Base-by-base conservation (phyloP, 2,329 filamentous ascomycete genomes). In the Alternaria viburni region DNA sequence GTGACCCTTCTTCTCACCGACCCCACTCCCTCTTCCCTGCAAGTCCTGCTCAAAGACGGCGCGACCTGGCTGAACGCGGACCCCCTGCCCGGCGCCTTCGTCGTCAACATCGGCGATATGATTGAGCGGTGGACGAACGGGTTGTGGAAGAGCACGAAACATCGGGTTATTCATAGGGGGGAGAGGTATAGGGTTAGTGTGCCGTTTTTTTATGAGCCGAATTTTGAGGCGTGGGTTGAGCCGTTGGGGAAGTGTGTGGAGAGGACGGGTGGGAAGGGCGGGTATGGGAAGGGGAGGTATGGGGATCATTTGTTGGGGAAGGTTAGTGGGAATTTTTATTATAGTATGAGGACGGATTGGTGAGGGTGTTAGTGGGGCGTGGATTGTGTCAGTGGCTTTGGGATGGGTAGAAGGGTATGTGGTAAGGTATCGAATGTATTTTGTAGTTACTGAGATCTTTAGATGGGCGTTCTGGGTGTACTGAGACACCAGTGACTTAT, bases 101-200 rank as follows among this genome's bases (percentile, higher is more conserved):
- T 85, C 3, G 81, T 85, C 6, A 85, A 85, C 64, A 81, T 85
- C 49, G 83, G 83, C 1, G 83, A 85, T 65, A 81, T 85, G 80
- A 79, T 85, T 64, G 79, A 83, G 73, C 71, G 80, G 46, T 83
- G 81, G 81, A 83, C 82, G 15, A 80, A 81, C 54, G 82, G 81
- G 30, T 25, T 77, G 47, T 83, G 81, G 75, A 79, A 79, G 62
- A 79, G 74, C 23, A 84, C 83, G 1, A 66, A 78, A 32, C 83
- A 85, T 71, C 72, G 83, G 5, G 83, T 85, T 10, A 75, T 85
- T 4, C 83, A 85, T 66, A 65, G 72, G 2, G 77, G 77, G 1
- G 70, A 72, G 9, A 74, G 69, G 7, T 82, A 80, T 50, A 73
- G 83, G 52, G 77, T 83, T 46, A 79, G 74, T 9, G 81, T 85